These are phyloP conservation scores for Coemansia sp. DNA, from an alignment of 192 early-diverging fungal species.

Conservation along the genomic window DNA sequence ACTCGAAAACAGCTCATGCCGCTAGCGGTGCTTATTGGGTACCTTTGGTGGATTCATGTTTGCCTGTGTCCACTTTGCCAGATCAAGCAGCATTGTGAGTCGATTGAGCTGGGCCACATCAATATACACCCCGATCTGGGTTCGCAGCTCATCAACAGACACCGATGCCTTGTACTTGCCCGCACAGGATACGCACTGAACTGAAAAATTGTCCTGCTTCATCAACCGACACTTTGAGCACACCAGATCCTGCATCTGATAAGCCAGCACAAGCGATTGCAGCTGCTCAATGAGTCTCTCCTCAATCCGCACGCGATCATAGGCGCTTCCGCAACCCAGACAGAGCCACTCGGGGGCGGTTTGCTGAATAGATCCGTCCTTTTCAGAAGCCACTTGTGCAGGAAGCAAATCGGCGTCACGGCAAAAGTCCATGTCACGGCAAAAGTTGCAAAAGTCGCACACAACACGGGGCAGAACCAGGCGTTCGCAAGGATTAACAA, in stretches of 20 bases:
- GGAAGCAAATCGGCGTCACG: constrained; percentile 71
- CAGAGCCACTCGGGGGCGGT: constrained; percentile 63
- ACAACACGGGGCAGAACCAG: constrained; percentile 76
- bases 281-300: constrained; percentile 76
- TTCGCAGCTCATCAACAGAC: constrained; percentile 6
- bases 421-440: constrained; percentile 87
- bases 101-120: constrained; percentile 33
- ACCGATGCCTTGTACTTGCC: constrained; percentile 52
- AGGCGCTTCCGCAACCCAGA: constrained; percentile 69
- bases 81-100: constrained; percentile 29
- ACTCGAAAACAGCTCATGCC: too few species aligned
- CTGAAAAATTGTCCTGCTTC: constrained; percentile 72
- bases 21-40: too few species aligned
- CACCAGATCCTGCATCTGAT: constrained; percentile 85
- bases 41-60: not conserved
- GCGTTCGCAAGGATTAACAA: constrained; percentile 79
- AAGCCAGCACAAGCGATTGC: constrained; percentile 59
- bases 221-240: constrained; percentile 79
- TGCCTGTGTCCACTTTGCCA: constrained; percentile 23
- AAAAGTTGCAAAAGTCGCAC: constrained; percentile 83
- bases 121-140: constrained; percentile 27
- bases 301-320: constrained; percentile 78
- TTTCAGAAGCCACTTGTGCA: constrained; percentile 2
- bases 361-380: constrained; percentile 7
- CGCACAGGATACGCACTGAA: constrained; percentile 69